These are phyloP conservation scores for Pyropia haitanensis DNA, from an alignment of 23 red algal species.

Conservation along the genomic window DNA sequence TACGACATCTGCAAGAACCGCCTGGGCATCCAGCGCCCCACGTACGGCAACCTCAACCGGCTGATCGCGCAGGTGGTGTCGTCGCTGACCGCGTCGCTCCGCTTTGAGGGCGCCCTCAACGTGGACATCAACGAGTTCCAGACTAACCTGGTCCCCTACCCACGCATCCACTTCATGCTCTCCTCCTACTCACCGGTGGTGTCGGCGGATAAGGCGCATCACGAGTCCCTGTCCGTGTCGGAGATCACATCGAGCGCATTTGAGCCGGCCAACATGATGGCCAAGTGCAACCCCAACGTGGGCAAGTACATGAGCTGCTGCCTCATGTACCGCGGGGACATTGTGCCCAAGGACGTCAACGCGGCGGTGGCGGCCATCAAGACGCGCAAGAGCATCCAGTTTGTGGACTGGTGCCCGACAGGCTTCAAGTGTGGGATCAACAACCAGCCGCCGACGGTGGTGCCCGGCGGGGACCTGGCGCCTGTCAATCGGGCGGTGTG, in stretches of 20 bases:
- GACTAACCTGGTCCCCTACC: conserved; percentile 99
- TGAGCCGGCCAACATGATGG: conserved; percentile 90
- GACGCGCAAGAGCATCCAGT: conserved; percentile 86
- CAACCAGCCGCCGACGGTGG: conserved; percentile 73
- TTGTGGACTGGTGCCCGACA: conserved; percentile 98
- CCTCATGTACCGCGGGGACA: conserved; percentile 96
- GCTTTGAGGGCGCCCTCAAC: conserved; percentile 96
- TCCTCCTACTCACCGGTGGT: conserved; percentile 94
- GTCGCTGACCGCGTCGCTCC: conserved; percentile 92
- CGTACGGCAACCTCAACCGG: conserved; percentile 96
- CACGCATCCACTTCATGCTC: conserved; percentile 99
- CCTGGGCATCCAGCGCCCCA: conserved; percentile 81
- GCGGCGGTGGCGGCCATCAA: conserved; percentile 92
- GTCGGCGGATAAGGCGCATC: conserved; percentile 93
- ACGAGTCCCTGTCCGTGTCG: conserved; percentile 78
- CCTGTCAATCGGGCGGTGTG: conserved; percentile 80
- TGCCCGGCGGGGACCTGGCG: conserved; percentile 79
- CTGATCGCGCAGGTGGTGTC: conserved; percentile 98
- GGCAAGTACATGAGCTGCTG: conserved; percentile 97
- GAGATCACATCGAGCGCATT: conserved; percentile 94
- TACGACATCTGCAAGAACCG: conserved; percentile 94
- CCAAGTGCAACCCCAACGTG: conserved; percentile 93
- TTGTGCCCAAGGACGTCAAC: conserved; percentile 94
- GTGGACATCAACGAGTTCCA: conserved; percentile 99
- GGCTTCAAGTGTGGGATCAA: conserved; percentile 98